These are phyloP conservation scores for Hymenoscyphus occultus DNA, from an alignment of 2,329 filamentous ascomycete species.

Conservation along the genomic window DNA sequence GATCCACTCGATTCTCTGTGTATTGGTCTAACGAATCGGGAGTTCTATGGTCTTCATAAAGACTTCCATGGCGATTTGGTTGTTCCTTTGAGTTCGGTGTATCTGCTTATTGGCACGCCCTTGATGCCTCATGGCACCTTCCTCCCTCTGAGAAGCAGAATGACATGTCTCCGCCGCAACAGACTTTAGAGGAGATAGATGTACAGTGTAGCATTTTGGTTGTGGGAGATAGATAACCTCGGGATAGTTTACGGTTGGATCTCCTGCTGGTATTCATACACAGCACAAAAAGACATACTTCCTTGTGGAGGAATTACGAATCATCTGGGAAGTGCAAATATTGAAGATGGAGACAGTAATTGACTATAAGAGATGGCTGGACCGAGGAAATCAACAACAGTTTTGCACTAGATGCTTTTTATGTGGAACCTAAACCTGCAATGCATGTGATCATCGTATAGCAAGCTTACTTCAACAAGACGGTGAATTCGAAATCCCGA, in stretches of 20 bases:
- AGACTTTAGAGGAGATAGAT: too few relatives aligned
- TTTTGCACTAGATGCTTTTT: neutral
- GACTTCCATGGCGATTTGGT: neutral
- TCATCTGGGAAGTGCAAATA: neutral
- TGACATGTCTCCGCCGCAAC: too few relatives aligned
- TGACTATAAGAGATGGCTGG: neutral
- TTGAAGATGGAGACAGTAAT: neutral
- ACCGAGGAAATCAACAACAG: neutral
- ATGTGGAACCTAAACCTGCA: neutral
- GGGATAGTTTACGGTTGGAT: neutral
- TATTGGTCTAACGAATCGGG: neutral
- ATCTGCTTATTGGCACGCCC: too few relatives aligned
- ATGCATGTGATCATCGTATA: neutral
- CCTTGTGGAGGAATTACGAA: neutral
- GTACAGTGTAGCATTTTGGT: neutral
- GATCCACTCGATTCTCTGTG: neutral
- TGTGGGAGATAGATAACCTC: neutral
- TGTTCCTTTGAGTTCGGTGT: too few relatives aligned
- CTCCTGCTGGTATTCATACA: too few relatives aligned
- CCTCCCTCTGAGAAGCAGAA: too few relatives aligned
- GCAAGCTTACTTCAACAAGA: constrained; percentile 27
- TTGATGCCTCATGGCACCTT: too few relatives aligned
- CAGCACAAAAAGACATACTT: neutral
- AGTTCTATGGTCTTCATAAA: neutral
- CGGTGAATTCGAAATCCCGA: constrained; percentile 34